These are phyloP conservation scores for Clavispora santaluciae DNA, from an alignment of 805 yeast species.

Conservation along the genomic window DNA sequence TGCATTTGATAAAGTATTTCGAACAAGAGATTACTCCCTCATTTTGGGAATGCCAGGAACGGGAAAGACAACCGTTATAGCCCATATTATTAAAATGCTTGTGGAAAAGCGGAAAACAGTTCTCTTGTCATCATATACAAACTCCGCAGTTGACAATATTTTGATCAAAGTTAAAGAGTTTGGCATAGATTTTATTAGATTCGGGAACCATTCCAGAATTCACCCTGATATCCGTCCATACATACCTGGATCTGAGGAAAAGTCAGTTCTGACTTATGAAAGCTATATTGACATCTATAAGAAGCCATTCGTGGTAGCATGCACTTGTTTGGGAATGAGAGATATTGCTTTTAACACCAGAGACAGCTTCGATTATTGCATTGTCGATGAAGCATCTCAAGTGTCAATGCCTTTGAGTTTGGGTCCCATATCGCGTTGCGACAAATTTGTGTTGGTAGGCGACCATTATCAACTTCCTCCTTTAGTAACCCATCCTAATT, in stretches of 20 bases:
- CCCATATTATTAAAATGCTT: slow-evolving; percentile 61
- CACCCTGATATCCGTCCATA: slow-evolving; percentile 58
- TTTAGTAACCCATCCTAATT: slow-evolving; percentile 54
- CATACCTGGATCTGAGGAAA: slow-evolving; percentile 37
- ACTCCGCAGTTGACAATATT: slow-evolving; percentile 94
- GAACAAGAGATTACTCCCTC: slow-evolving; percentile 70
- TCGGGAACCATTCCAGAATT: slow-evolving; percentile 57
- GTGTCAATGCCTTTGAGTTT: slow-evolving; percentile 85
- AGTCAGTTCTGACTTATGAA: slow-evolving; percentile 32
- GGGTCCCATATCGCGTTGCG: slow-evolving; percentile 78
- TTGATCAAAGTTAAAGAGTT: slow-evolving; percentile 56
- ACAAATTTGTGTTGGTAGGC: slow-evolving; percentile 87
- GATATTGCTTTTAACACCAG: slow-evolving; percentile 55
- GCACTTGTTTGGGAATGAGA: slow-evolving; percentile 76
- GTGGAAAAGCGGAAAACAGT: slow-evolving; percentile 61
- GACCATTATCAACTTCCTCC: slow-evolving; percentile 96
- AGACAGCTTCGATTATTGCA: slow-evolving; percentile 79
- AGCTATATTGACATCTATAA: slow-evolving; percentile 47
- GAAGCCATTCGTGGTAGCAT: slow-evolving; percentile 72
- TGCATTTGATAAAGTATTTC: slow-evolving; percentile 64
- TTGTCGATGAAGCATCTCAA: slow-evolving; percentile 95
- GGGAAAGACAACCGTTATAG: slow-evolving; percentile 88
- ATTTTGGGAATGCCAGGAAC: slow-evolving; percentile 98
- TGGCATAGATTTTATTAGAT: slow-evolving; percentile 49
- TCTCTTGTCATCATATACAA: slow-evolving; percentile 81